Evolutionary conservation across 1,284 basidiomycete genomes (phyloP).

Genomic region (Vanrija pseudolonga): DNA sequence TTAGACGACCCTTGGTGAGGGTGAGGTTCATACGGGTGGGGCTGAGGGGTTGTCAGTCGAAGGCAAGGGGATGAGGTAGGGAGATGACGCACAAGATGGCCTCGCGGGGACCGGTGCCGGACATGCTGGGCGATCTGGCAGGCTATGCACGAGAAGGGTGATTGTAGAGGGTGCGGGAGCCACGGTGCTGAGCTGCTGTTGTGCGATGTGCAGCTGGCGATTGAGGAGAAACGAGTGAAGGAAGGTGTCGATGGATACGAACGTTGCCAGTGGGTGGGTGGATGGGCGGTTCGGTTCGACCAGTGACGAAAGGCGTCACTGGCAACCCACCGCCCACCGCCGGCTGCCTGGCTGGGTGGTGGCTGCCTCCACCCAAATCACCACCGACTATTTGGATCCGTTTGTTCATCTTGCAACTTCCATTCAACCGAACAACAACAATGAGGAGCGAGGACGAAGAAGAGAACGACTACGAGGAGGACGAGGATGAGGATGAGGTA

Average conservation of each 20-base stretch:
- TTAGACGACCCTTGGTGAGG: constrained; percentile 86
- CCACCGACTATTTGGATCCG: constrained; percentile 7
- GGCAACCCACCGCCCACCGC: no score
- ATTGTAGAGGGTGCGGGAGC: no score
- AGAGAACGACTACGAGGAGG: constrained; percentile 24
- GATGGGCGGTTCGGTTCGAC: no score
- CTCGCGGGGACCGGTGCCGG: constrained; percentile 80
- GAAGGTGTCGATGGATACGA: no score
- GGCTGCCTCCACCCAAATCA: no score
- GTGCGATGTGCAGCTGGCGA: no score
- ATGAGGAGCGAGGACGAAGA: constrained; percentile 43
- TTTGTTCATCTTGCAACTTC: neutral
- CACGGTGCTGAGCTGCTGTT: no score
- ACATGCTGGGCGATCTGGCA: constrained; percentile 57
- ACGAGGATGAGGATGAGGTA: constrained; percentile 19
- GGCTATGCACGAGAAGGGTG: no score
- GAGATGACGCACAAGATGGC: constrained; percentile 64
- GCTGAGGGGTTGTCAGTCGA: constrained; percentile 25
- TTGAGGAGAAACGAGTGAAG: no score
- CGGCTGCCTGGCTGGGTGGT: no score
- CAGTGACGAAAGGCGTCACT: no score
- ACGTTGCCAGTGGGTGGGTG: no score
- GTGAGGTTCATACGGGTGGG: constrained; percentile 93
- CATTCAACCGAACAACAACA: neutral
- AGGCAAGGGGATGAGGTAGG: neutral